phyloP scores from a whole-genome alignment of 1,284 basidiomycete species.

The Tremellales sp. region DNA sequence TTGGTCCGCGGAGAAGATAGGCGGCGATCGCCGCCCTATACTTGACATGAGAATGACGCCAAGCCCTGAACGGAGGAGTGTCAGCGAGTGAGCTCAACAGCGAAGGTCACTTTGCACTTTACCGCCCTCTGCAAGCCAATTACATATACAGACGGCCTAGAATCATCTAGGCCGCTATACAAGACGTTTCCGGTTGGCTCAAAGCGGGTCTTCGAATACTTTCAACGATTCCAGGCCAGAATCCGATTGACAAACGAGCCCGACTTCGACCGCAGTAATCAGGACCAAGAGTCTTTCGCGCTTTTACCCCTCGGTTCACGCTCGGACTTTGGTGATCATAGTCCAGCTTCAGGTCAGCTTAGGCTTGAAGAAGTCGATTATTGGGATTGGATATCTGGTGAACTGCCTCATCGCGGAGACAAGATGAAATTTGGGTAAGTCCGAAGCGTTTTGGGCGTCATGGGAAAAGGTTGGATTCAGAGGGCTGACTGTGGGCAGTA shows the following conservation, averaged over 20 bases:
- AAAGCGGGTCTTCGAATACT: not conserved
- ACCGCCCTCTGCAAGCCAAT: not conserved
- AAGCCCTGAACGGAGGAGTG: not conserved
- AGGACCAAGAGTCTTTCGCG: not conserved
- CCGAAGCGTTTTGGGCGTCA: too few relatives aligned
- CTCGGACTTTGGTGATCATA: not conserved
- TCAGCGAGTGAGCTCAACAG: too few relatives aligned
- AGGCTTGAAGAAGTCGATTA: not conserved
- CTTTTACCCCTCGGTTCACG: not conserved
- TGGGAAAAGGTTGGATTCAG: not conserved
- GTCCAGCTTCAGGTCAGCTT: not conserved
- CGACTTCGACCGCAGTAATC: not conserved
- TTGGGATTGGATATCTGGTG: not conserved
- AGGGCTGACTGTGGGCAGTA: constrained; percentile 42
- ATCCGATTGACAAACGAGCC: not conserved
- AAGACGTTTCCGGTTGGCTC: not conserved
- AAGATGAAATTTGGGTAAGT: constrained; percentile 52
- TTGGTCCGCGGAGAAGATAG: not conserved
- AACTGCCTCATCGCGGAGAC: constrained; percentile 20
- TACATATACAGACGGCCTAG: too few relatives aligned
- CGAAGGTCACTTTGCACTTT: too few relatives aligned
- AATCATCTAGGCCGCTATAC: not conserved
- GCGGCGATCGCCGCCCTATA: not conserved
- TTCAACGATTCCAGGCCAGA: not conserved
- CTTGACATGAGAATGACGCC: not conserved